A percentile compares a stretch with the other conserved stretches of the same genome.
Evolutionary conservation across 176 grass and related monocot genomes (phyloP).

Genomic region (Triticum dicoccoides): DNA sequence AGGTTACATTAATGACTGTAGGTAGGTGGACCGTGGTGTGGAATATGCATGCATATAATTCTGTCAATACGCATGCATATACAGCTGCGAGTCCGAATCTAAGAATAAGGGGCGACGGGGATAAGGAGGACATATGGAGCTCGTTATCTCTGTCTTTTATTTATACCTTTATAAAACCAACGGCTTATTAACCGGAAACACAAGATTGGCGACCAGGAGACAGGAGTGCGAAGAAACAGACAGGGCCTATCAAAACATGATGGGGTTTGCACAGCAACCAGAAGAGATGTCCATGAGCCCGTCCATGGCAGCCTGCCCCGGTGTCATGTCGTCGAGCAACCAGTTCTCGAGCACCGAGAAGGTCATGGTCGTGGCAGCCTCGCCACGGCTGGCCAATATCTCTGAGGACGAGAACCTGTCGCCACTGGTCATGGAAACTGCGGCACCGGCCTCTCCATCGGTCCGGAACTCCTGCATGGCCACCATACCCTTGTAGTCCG

Average conservation of each 20-base stretch:
- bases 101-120: too few relatives aligned
- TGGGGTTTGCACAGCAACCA: slow-evolving; percentile 47
- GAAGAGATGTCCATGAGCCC: slow-evolving; percentile 33
- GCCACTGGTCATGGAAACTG: background rate
- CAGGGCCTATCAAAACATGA: slow-evolving; percentile 38
- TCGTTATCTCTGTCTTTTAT: background rate
- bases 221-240: background rate
- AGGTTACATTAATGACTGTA: too few relatives aligned
- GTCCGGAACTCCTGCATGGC: slow-evolving; percentile 32
- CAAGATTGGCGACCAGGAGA: background rate
- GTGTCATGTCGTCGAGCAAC: slow-evolving; percentile 44
- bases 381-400: background rate
- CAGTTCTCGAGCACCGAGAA: slow-evolving; percentile 57
- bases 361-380: background rate
- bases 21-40: too few relatives aligned
- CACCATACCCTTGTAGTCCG: slow-evolving; percentile 7
- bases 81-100: too few relatives aligned
- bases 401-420: slow-evolving; percentile 6
- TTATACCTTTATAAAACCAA: slow-evolving; percentile 25
- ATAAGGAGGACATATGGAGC: too few relatives aligned
- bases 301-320: slow-evolving; percentile 44
- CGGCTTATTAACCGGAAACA: slow-evolving; percentile 45
- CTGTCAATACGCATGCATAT: too few relatives aligned
- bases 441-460: background rate
- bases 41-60: too few relatives aligned